These are phyloP conservation scores for Penicillium turbatum DNA, from an alignment of 495 filamentous ascomycete genomes.

Conservation along the genomic window DNA sequence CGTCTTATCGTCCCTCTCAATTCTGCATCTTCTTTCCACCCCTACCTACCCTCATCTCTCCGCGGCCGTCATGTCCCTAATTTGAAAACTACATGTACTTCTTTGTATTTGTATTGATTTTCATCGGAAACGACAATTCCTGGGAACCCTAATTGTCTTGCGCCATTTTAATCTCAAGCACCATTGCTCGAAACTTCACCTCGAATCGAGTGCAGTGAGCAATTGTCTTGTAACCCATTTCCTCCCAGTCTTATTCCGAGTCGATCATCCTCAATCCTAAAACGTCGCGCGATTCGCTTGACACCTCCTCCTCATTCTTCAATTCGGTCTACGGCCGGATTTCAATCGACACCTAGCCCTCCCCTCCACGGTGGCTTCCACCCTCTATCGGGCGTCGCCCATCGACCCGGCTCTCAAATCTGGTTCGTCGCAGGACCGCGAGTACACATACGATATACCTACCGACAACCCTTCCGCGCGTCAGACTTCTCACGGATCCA, in stretches of 20 bases:
- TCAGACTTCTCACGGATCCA: slow-evolving; percentile 22
- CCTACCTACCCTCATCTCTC: slow-evolving; percentile 5
- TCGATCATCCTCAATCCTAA: neutral
- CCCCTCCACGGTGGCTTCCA: slow-evolving; percentile 47
- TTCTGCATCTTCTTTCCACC: slow-evolving; percentile 8
- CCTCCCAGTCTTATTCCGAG: neutral
- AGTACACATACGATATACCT: slow-evolving; percentile 32
- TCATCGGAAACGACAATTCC: neutral
- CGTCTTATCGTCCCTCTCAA: slow-evolving; percentile 6
- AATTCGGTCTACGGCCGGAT: slow-evolving; percentile 41
- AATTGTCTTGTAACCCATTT: neutral
- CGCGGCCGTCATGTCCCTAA: slow-evolving; percentile 4
- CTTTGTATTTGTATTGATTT: neutral
- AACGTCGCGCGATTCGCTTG: neutral
- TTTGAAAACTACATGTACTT: neutral
- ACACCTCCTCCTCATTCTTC: slow-evolving; percentile 3
- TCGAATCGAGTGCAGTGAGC: neutral
- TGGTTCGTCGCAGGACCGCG: slow-evolving; percentile 40
- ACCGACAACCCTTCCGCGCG: slow-evolving; percentile 13
- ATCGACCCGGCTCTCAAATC: slow-evolving; percentile 51
- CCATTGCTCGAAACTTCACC: neutral
- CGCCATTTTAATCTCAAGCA: neutral
- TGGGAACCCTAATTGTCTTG: neutral
- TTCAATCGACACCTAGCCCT: slow-evolving; percentile 33
- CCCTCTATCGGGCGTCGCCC: slow-evolving; percentile 54